Percentiles rank a stretch among this genome's conserved stretches.
Evolutionary conservation across 106 monocot genomes (phyloP).

Genomic region (Vanilla planifolia): DNA sequence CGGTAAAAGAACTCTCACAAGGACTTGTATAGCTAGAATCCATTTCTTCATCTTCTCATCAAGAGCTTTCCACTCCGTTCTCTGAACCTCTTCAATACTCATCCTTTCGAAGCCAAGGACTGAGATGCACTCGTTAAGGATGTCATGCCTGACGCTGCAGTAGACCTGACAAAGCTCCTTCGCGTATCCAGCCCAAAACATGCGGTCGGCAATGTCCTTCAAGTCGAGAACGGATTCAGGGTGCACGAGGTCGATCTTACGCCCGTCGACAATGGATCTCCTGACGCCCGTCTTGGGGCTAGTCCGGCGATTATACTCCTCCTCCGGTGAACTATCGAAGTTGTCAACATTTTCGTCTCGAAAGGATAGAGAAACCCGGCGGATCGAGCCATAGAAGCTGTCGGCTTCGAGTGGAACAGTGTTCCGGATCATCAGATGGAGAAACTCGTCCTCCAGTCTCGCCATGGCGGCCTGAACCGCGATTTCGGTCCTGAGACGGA

Average conservation of each 20-base stretch:
- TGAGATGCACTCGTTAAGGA: constrained; percentile 36
- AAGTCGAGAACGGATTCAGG: background rate
- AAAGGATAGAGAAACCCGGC: constrained; percentile 30
- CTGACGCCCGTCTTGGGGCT: background rate
- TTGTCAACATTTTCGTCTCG: constrained; percentile 15
- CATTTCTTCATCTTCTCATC: constrained; percentile 27
- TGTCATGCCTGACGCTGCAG: constrained; percentile 13
- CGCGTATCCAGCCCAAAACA: constrained; percentile 4
- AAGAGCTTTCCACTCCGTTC: constrained; percentile 25
- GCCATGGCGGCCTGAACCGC: constrained; percentile 50
- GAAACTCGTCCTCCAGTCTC: constrained; percentile 61
- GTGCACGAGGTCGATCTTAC: background rate
- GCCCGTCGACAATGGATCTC: background rate
- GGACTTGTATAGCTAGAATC: constrained; percentile 17
- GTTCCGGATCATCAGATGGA: constrained; percentile 35
- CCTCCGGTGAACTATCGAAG: constrained; percentile 4
- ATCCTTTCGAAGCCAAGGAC: constrained; percentile 30
- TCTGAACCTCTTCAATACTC: constrained; percentile 53
- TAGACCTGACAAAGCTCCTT: constrained; percentile 14
- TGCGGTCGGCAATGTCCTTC: constrained; percentile 9
- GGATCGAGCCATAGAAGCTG: constrained; percentile 24
- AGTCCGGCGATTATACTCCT: too few relatives aligned
- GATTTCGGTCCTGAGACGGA: constrained; percentile 22
- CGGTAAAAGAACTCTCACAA: constrained; percentile 7
- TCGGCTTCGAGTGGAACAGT: constrained; percentile 39